Evolutionary conservation across 176 grass and related monocot species (phyloP).

Genomic region (Echinochloa phyllopogon): DNA sequence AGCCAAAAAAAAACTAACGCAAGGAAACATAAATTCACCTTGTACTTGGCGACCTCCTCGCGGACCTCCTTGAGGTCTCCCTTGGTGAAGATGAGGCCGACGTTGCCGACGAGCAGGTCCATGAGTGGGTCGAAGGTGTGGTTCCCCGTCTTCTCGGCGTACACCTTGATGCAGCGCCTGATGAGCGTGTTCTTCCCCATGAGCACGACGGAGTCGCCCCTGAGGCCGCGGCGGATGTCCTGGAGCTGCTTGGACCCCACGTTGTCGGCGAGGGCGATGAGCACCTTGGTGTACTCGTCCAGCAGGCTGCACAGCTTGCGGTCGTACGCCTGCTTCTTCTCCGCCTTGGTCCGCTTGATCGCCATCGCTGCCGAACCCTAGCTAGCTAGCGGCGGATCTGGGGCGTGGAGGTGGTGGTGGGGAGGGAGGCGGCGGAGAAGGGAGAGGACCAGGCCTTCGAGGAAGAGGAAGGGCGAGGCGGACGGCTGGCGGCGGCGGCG

Average conservation of each 20-base stretch:
- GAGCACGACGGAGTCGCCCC: conserved; percentile 80
- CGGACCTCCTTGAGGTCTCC: conserved; percentile 91
- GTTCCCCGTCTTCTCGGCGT: conserved; percentile 66
- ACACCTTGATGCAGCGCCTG: conserved; percentile 75
- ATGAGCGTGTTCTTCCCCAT: conserved; percentile 95
- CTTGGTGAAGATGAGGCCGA: conserved; percentile 93
- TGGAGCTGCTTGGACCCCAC: conserved; percentile 90
- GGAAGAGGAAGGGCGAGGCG: conserved; percentile 47
- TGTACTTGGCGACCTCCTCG: conserved; percentile 86
- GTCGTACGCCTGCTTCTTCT: conserved; percentile 86
- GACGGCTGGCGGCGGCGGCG: conserved; percentile 61
- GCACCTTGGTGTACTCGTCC: conserved; percentile 86
- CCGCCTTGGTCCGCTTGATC: conserved; percentile 77
- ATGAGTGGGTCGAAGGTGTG: conserved; percentile 57
- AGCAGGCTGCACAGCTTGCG: conserved; percentile 73
- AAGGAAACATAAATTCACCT: conserved; percentile 21
- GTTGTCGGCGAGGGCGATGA: conserved; percentile 77
- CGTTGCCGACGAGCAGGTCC: conserved; percentile 74
- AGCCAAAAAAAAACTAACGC: background rate
- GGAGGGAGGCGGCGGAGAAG: no score
- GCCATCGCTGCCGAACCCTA: conserved; percentile 57
- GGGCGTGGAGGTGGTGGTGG: background rate
- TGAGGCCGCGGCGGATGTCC: conserved; percentile 68
- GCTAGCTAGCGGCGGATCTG: background rate
- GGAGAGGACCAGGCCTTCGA: conserved; percentile 64